Conservation (phyloP, 1,139 yeast species). For the Blastobotrys indianensis region DNA sequence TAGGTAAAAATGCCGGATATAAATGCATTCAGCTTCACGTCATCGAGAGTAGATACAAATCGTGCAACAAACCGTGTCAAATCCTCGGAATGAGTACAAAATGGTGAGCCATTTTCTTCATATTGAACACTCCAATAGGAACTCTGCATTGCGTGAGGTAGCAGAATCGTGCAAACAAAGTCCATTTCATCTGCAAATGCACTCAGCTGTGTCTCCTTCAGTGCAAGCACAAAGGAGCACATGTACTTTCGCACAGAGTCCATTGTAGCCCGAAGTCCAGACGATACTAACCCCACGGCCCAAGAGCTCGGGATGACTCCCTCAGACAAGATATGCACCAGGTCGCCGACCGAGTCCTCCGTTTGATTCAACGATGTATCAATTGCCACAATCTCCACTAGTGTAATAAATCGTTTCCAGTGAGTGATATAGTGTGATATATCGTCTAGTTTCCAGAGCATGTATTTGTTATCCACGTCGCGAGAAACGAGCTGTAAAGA, state of each 20-base stretch:
- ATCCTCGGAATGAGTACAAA: conserved; percentile 56
- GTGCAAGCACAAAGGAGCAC: conserved; percentile 49
- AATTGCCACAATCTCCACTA: conserved; percentile 74
- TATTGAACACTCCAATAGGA: conserved; percentile 40
- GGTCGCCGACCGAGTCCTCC: conserved; percentile 67
- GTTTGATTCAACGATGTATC: conserved; percentile 87
- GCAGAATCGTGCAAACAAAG: conserved; percentile 47
- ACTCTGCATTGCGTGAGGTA: conserved; percentile 64
- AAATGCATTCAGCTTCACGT: conserved; percentile 31
- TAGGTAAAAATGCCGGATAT: conserved; percentile 39
- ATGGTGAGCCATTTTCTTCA: conserved; percentile 27
- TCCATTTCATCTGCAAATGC: conserved; percentile 42
- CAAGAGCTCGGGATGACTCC: conserved; percentile 59
- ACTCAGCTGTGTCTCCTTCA: conserved; percentile 44
- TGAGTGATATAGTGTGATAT: conserved; percentile 39
- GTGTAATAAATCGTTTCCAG: conserved; percentile 70
- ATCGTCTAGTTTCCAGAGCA: conserved; percentile 43
- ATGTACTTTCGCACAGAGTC: conserved; percentile 72
- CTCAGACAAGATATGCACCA: conserved; percentile 48
- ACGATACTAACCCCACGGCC: conserved; percentile 66
- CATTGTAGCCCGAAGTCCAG: conserved; percentile 73
- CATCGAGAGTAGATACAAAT: conserved; percentile 38
- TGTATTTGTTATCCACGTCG: conserved; percentile 39
- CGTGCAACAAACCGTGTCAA: conserved; percentile 45
- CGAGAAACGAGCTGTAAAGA: conserved; percentile 46